Evolutionary conservation across 345 rosid genomes (phyloP).

Genomic region (Anastatica hierochuntica): DNA sequence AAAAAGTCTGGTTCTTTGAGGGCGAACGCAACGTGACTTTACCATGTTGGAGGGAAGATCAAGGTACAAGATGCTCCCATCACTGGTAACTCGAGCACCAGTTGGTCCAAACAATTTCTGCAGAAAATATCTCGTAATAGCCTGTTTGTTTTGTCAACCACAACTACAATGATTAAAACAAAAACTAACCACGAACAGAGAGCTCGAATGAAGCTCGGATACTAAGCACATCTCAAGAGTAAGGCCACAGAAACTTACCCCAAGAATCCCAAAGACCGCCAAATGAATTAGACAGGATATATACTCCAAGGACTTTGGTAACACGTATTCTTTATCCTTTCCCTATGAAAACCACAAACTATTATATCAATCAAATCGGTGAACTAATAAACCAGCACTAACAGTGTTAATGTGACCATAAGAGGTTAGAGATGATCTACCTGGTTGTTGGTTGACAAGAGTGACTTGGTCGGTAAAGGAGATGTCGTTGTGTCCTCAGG

Average conservation of each 20-base stretch:
- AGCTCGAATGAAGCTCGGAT: no score
- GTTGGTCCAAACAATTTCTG: conserved; percentile 73
- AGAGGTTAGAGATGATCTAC: conserved; percentile 10
- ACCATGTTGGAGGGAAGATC: conserved; percentile 95
- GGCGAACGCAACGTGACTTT: background rate
- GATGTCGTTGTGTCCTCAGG: conserved; percentile 42
- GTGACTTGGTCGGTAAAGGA: conserved; percentile 37
- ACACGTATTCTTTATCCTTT: conserved; percentile 29
- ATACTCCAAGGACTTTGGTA: conserved; percentile 46
- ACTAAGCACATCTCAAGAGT: no score
- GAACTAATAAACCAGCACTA: background rate
- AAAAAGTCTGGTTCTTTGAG: no score
- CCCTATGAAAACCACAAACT: conserved; percentile 15
- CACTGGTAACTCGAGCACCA: conserved; percentile 51
- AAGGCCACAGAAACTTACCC: conserved; percentile 32
- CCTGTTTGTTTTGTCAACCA: conserved; percentile 40
- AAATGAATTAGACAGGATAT: conserved; percentile 45
- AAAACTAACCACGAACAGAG: no score
- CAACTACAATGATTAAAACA: no score
- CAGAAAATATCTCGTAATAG: conserved; percentile 60
- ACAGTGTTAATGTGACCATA: background rate
- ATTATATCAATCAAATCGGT: no score
- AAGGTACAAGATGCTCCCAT: conserved; percentile 47
- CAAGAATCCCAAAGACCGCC: conserved; percentile 71
- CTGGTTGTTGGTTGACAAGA: conserved; percentile 17